A percentile compares a stretch with the other conserved stretches of the same genome.
phyloP scores from a whole-genome alignment of 2,329 filamentous ascomycete species.

The Colletotrichum melonis region DNA sequence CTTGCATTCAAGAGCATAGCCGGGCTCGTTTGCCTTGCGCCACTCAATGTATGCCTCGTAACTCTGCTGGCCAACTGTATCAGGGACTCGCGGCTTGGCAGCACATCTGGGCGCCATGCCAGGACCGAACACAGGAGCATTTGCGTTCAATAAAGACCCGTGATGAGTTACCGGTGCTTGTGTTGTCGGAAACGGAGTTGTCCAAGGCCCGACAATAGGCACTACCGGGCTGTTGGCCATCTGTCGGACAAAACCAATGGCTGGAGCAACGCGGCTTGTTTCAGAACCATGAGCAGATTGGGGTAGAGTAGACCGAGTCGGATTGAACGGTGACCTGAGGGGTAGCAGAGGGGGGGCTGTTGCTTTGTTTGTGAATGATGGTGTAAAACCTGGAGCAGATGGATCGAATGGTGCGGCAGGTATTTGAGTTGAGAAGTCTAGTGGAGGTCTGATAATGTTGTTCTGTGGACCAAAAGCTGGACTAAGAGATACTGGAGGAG shows the following conservation, averaged over 20 bases:
- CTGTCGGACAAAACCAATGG: constrained; percentile 43
- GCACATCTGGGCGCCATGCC: constrained; percentile 40
- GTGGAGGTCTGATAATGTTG: not conserved
- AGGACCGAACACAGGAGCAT: not conserved
- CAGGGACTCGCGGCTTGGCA: constrained; percentile 54
- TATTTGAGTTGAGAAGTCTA: not conserved
- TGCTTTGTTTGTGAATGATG: not conserved
- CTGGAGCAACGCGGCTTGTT: not conserved
- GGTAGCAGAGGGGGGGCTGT: not conserved
- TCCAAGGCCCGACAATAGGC: not conserved
- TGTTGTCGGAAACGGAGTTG: too few species aligned
- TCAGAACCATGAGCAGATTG: not conserved
- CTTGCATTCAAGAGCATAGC: constrained; percentile 59
- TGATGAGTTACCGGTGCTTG: not conserved
- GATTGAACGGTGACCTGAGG: not conserved
- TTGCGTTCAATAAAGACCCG: not conserved
- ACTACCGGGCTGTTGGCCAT: not conserved
- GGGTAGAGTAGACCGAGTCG: not conserved
- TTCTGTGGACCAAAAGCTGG: not conserved
- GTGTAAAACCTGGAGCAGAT: not conserved
- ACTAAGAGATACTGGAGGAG: not conserved
- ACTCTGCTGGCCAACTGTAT: constrained; percentile 54
- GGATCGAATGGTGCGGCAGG: not conserved
- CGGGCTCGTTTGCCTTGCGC: constrained; percentile 60
- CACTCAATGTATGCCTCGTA: constrained; percentile 62